Evolutionary conservation across 768 basidiomycete genomes (phyloP).

Genomic region (Glaciozyma martinii): DNA sequence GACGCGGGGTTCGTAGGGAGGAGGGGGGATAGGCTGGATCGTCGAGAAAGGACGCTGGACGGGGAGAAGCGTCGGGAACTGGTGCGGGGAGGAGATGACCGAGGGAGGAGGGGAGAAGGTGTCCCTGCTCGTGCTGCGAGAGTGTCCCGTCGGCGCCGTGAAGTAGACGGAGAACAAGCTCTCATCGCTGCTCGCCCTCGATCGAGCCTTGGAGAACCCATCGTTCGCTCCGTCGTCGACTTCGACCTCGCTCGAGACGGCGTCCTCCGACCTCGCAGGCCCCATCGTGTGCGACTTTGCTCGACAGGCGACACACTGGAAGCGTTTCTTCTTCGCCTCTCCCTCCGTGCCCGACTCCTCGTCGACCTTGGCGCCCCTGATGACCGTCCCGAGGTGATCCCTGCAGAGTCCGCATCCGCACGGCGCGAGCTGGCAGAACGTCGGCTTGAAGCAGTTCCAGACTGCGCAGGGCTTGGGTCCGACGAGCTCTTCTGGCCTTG

Average conservation of each 20-base stretch:
- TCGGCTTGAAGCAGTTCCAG: not conserved
- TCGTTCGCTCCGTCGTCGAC: not conserved
- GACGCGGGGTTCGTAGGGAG: not conserved
- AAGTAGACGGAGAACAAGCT: too few relatives aligned
- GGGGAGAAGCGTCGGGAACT: not conserved
- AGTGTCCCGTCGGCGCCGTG: too few relatives aligned
- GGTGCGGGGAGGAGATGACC: not conserved
- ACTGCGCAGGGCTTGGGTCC: not conserved
- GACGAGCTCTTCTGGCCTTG: too few relatives aligned
- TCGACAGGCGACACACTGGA: not conserved
- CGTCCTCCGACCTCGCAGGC: not conserved
- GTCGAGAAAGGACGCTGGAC: not conserved
- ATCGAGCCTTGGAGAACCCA: too few relatives aligned
- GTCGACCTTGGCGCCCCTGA: not conserved
- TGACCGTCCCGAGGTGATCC: not conserved
- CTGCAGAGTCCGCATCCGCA: not conserved
- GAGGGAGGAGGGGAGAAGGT: not conserved
- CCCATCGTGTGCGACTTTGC: not conserved
- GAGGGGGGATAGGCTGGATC: not conserved
- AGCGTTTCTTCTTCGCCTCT: not conserved
- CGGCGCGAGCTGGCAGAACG: not conserved
- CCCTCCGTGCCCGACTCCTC: not conserved
- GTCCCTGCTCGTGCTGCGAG: too few relatives aligned
- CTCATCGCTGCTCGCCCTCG: too few relatives aligned
- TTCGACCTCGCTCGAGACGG: not conserved